Evolutionary conservation across 73 alveolate genomes (phyloP), one percentile per base, ranked within the genome.

Genomic region (Halteria grandinella): DNA sequence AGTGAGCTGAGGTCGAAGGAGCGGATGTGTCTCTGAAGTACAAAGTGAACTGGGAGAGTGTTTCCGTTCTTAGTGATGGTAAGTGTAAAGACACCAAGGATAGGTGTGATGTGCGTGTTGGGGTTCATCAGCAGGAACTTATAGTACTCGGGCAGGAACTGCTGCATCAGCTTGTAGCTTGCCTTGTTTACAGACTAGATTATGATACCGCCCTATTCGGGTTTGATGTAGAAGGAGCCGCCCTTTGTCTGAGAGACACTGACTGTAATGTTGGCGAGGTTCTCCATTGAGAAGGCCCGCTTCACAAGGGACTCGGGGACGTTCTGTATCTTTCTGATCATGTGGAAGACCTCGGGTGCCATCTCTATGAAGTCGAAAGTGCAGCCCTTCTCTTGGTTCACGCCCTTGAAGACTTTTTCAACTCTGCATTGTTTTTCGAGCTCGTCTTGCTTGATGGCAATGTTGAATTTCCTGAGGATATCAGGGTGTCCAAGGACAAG

Each of bases 11-110:
- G 11, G 51, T 80, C 84, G 37, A 80, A 47, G 49, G 66, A 55
- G 7, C 53, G 63, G 32, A 80, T 77, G 28, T 51, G 33, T 41
- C 90, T 69, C 75, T 63, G 48, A 50, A 80, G 12, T 4, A 69
- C 29, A 54, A 80, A 80, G 31, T 52, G 27, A n/a, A 80, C 54
- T 18, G 82, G 74, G 50, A 57, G 55, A 11, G 41, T 20, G 11
- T 69, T 57, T 1, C 52, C 27, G 32, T 40, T 28, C 47, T 72
- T 43, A 15, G 41, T 71, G 11, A 72, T 81, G 41, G 51, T 72
- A 51, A 82, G 51, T 12, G 28, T 72, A 52, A 49, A 82, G 15
- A 72, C 91, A 1, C 91, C 91, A 11, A 82, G 52, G 28, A 82
- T 49, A 20, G 91, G 91, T 20, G 75, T 17, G 0, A 71, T 15